A percentile compares a stretch with the other conserved stretches of the same genome.
phyloP scores from a whole-genome alignment of 805 yeast genomes.

The Barnettozyma siamensis region DNA sequence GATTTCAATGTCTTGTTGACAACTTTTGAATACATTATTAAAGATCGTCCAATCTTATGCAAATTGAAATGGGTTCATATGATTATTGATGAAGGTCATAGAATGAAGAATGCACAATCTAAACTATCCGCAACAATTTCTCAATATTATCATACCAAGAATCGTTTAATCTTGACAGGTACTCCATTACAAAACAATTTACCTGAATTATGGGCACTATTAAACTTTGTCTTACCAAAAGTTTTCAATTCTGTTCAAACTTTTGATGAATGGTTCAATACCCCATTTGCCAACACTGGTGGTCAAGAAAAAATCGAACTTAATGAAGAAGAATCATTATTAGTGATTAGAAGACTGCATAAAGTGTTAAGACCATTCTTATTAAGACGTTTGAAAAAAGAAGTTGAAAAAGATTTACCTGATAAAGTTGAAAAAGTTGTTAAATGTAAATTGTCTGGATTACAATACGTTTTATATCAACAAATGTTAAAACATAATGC shows the following conservation, averaged over 20 bases:
- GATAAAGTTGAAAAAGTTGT: slow-evolving; percentile 79
- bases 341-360: slow-evolving; percentile 79
- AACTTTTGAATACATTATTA: slow-evolving; percentile 75
- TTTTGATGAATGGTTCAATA: slow-evolving; percentile 86
- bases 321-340: slow-evolving; percentile 79
- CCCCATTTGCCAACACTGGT: slow-evolving; percentile 84
- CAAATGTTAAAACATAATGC: slow-evolving; percentile 73
- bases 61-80: slow-evolving; percentile 77
- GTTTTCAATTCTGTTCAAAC: slow-evolving; percentile 82
- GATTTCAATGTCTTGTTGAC: slow-evolving; percentile 74
- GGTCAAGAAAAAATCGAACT: slow-evolving; percentile 73
- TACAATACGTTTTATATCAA: slow-evolving; percentile 65
- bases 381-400: slow-evolving; percentile 77
- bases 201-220: slow-evolving; percentile 81
- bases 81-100: slow-evolving; percentile 89
- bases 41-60: slow-evolving; percentile 65
- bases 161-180: slow-evolving; percentile 79
- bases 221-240: slow-evolving; percentile 77
- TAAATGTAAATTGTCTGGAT: slow-evolving; percentile 70
- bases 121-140: slow-evolving; percentile 68
- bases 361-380: slow-evolving; percentile 82
- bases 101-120: slow-evolving; percentile 77
- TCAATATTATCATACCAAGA: slow-evolving; percentile 65
- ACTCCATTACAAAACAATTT: slow-evolving; percentile 81
- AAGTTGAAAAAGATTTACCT: slow-evolving; percentile 82